Conservation (phyloP, 1,284 basidiomycete species). For the Leucoagaricus sp. region DNA sequence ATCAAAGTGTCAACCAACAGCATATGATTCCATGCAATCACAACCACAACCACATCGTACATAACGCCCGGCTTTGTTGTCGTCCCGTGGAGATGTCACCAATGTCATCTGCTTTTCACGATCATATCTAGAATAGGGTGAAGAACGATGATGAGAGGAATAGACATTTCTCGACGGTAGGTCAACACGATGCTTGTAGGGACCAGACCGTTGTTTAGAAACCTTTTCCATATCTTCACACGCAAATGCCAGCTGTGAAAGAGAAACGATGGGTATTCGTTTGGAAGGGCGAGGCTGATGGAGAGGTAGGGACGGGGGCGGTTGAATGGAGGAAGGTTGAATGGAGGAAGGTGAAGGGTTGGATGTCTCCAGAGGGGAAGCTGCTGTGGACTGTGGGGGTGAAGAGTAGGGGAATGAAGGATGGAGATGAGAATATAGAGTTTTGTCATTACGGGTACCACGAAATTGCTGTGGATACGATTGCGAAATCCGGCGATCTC, state of each 20-base stretch:
- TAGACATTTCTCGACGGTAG: conserved; percentile 8
- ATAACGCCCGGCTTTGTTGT: not conserved
- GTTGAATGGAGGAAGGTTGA: conserved; percentile 18
- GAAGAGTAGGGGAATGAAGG: conserved; percentile 5
- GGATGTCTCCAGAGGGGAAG: conserved; percentile 9
- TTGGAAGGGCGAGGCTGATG: conserved; percentile 56
- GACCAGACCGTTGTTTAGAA: not conserved
- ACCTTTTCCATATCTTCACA: conserved; percentile 25
- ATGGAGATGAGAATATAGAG: not conserved
- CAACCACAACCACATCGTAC: conserved; percentile 34
- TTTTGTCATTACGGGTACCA: not conserved
- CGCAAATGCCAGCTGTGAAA: conserved; percentile 44
- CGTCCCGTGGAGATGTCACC: not conserved
- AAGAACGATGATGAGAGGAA: not conserved
- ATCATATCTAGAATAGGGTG: not conserved
- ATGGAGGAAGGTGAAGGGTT: conserved; percentile 16
- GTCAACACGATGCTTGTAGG: not conserved
- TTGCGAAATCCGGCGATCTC: not conserved
- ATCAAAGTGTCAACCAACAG: conserved; percentile 18
- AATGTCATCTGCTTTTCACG: not conserved
- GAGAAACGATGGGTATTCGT: conserved; percentile 53
- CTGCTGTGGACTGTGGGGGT: conserved; percentile 19
- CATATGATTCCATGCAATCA: conserved; percentile 35
- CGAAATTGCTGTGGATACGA: not conserved
- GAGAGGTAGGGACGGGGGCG: conserved; percentile 38